Percentiles rank a stretch among this genome's conserved stretches.
phyloP scores from a whole-genome alignment of 169 alveolate species.

The Plasmodium chabaudi region DNA sequence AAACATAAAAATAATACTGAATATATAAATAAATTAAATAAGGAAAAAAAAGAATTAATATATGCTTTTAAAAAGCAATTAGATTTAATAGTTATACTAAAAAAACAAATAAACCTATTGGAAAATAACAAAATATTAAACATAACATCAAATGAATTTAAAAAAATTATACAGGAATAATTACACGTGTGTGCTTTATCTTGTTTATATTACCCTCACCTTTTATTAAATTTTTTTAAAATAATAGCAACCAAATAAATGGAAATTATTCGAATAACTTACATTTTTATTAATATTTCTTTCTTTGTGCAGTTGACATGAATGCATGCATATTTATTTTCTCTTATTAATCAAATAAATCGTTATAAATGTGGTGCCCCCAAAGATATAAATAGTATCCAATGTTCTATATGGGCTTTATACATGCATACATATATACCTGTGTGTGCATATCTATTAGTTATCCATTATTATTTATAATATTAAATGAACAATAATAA shows the following conservation, averaged over 20 bases:
- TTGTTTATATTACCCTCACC: too few relatives aligned
- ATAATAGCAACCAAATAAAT: background rate
- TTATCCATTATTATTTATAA: background rate
- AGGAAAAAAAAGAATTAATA: constrained; percentile 63
- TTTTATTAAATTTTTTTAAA: too few relatives aligned
- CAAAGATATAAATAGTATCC: too few relatives aligned
- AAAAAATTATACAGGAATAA: constrained; percentile 43
- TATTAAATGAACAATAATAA: background rate
- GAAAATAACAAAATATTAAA: constrained; percentile 53
- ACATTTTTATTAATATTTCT: too few relatives aligned
- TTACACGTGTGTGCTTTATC: background rate
- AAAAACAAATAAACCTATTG: constrained; percentile 59
- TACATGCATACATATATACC: too few relatives aligned
- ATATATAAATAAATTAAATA: constrained; percentile 32
- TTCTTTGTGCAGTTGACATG: too few relatives aligned
- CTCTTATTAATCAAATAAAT: too few relatives aligned
- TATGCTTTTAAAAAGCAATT: constrained; percentile 67
- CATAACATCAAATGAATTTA: constrained; percentile 47
- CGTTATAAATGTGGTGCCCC: too few relatives aligned
- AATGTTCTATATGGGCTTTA: too few relatives aligned
- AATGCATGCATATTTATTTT: too few relatives aligned
- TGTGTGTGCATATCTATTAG: too few relatives aligned
- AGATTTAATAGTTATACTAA: constrained; percentile 49
- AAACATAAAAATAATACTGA: constrained; percentile 21
- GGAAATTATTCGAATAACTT: too few relatives aligned